phyloP scores from a whole-genome alignment of 164 flowering plant genomes.

The Chimonanthus praecox region DNA sequence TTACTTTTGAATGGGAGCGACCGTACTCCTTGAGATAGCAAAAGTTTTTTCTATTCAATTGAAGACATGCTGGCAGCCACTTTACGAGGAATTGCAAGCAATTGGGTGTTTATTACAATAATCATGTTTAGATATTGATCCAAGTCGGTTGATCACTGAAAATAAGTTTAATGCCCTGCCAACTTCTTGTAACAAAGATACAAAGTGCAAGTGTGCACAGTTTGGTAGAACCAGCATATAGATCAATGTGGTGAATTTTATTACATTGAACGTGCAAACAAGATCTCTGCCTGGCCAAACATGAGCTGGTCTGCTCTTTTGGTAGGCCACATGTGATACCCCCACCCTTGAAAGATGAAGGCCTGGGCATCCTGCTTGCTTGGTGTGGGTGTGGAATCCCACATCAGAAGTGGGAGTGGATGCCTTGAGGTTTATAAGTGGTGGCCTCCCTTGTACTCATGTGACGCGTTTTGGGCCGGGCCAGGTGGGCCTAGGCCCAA shows the following conservation, averaged over 20 bases:
- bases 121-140: background rate
- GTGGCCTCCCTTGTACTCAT: no score
- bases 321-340: no score
- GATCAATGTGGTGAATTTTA: background rate
- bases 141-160: background rate
- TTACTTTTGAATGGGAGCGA: background rate
- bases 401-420: no score
- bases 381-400: no score
- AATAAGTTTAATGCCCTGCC: background rate
- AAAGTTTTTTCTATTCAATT: background rate
- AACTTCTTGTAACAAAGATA: background rate
- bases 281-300: no score
- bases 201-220: background rate
- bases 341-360: no score
- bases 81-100: background rate
- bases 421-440: no score
- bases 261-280: no score
- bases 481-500: no score
- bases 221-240: background rate
- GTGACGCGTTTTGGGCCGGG: no score
- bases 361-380: no score
- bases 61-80: background rate
- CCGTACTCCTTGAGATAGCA: background rate
- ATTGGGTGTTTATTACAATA: background rate
- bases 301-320: no score